Evolutionary conservation across 78 protist genomes (phyloP).

Genomic region (Bodo saltans): DNA sequence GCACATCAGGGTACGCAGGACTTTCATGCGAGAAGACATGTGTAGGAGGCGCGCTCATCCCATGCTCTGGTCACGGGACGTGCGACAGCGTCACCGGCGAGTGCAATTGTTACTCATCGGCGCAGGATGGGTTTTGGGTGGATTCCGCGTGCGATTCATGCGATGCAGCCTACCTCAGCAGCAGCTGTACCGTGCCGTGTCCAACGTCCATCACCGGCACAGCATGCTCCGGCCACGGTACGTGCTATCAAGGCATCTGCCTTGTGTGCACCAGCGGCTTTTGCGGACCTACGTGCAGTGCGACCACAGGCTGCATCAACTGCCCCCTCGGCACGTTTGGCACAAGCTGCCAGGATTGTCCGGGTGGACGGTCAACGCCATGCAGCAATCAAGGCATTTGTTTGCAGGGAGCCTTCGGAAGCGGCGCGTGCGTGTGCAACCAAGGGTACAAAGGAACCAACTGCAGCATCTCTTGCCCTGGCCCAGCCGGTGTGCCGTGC

Average conservation of each 20-base stretch:
- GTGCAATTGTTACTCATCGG: not conserved
- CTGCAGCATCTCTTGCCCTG: slow-evolving; percentile 17
- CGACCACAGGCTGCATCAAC: not conserved
- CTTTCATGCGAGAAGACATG: not conserved
- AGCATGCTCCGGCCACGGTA: not conserved
- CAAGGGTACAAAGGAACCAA: slow-evolving; percentile 2
- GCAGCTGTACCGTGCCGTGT: not conserved
- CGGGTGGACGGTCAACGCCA: not conserved
- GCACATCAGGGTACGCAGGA: slow-evolving; percentile 7
- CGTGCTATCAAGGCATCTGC: too few species aligned
- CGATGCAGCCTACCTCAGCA: not conserved
- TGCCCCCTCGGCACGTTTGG: slow-evolving; percentile 4
- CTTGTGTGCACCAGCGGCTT: not conserved
- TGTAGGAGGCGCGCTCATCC: not conserved
- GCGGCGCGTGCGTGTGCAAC: slow-evolving; percentile 28
- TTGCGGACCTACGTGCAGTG: not conserved
- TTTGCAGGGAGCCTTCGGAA: not conserved
- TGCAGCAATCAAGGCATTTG: slow-evolving; percentile 17
- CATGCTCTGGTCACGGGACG: slow-evolving; percentile 4
- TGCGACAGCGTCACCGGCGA: not conserved
- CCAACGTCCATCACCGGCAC: not conserved
- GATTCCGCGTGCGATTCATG: not conserved
- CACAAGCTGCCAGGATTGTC: not conserved
- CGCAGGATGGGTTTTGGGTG: not conserved
- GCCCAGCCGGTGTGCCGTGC: not conserved